Base-by-base conservation (phyloP, 164 flowering plant genomes). In the Pachysandra terminalis region DNA sequence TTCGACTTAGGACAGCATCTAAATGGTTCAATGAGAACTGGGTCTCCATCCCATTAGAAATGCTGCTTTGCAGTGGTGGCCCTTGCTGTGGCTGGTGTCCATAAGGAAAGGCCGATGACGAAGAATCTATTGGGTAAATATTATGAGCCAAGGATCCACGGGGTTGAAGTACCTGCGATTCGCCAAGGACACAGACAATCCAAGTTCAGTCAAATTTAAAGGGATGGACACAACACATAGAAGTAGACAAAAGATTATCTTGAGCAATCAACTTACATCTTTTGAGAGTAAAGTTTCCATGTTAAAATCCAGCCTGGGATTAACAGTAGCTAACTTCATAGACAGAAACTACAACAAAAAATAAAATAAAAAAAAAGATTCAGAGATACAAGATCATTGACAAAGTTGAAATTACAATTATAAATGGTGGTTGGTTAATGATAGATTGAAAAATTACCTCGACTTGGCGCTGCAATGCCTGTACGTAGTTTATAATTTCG, bases 401-500 rank as follows among this genome's bases (percentile, higher is more conserved):
- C 37, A 24, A 21, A 67, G 16, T 17, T n/a, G 27, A 23, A 59
- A 37, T 10, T 49, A 28, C 14, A 12, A 19, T 64, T 28, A 52
- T 3, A 32, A 16, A 63, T 10, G 51, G 17, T 12, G 57, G 55
- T 19, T 23, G 24, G 19, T 32, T 32, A 15, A n/a, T n/a, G n/a
- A n/a, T n/a, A n/a, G n/a, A n/a, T 6, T 59, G 16, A 0, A 8
- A 68, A 68, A 63, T 73, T 80, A 93, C 98, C 97, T 95, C 99
- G 56, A 94, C 98, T 68, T 94, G 98, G 12, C 93, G 83, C 67
- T 93, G 98, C 77, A 93, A 77, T 14, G 98, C 91, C 75, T 91
- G 98, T 32, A 93, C 98, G 66, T 93, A 93, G 77, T 93, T 93
- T 53, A 93, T 93, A 62, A 93, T 93, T 67, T 93, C 98, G 66